These are phyloP conservation scores for Geotrichum europaeum DNA, from an alignment of 1,139 yeast species.

Conservation along the genomic window DNA sequence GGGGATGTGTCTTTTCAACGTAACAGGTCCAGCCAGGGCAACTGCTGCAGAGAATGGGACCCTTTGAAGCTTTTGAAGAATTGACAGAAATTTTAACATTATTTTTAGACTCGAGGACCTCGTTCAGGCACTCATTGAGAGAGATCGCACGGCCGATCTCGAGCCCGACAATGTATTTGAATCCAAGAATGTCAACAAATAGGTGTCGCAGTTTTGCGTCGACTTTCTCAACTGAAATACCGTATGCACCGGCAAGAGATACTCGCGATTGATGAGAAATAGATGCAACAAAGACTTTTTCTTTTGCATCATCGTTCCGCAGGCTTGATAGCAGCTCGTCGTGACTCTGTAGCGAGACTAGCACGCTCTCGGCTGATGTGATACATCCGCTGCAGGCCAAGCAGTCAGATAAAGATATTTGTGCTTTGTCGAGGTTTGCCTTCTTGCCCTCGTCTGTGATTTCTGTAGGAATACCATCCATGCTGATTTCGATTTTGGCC, in stretches of 20 bases:
- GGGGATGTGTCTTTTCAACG: constrained; percentile 92
- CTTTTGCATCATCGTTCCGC: constrained; percentile 30
- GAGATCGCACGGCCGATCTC: constrained; percentile 74
- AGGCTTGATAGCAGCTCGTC: constrained; percentile 64
- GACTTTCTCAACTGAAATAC: constrained; percentile 46
- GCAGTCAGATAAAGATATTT: constrained; percentile 86
- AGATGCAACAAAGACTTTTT: constrained; percentile 59
- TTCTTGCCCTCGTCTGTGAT: constrained; percentile 56
- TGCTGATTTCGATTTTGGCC: constrained; percentile 62
- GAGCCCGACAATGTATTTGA: constrained; percentile 73
- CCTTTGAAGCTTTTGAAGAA: neutral
- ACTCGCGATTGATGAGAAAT: constrained; percentile 83
- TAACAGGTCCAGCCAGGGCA: constrained; percentile 98
- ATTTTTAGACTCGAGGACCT: constrained; percentile 35
- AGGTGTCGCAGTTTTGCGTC: constrained; percentile 59
- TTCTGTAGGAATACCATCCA: constrained; percentile 64
- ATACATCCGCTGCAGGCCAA: constrained; percentile 96
- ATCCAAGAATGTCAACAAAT: constrained; percentile 58
- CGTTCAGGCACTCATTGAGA: constrained; percentile 53
- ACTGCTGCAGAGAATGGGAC: constrained; percentile 54
- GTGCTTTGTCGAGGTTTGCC: constrained; percentile 64
- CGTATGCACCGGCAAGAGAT: constrained; percentile 68
- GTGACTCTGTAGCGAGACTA: constrained; percentile 87
- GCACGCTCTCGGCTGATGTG: constrained; percentile 90
- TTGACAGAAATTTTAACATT: constrained; percentile 22